Conservation (phyloP, 768 basidiomycete genomes). For the Agaricus sinodeliciosus region DNA sequence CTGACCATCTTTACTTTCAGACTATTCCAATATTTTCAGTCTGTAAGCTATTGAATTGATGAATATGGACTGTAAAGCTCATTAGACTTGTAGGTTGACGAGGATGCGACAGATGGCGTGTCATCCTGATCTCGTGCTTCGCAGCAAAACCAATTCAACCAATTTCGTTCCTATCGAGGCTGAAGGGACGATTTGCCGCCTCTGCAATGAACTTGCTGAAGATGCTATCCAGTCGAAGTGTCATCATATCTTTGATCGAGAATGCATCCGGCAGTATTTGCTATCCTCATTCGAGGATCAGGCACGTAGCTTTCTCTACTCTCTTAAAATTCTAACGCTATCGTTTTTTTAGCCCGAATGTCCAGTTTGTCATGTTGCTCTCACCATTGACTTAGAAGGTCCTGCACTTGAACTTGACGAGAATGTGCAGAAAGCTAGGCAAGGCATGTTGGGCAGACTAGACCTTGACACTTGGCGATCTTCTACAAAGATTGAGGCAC, state of each 20-base stretch:
- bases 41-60: conserved; percentile 37
- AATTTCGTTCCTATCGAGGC: conserved; percentile 51
- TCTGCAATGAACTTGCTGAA: conserved; percentile 97
- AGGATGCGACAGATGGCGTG: conserved; percentile 96
- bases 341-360: conserved; percentile 63
- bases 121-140: conserved; percentile 89
- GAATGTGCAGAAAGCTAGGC: conserved; percentile 44
- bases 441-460: conserved; percentile 90
- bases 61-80: not conserved
- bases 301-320: conserved; percentile 30
- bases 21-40: conserved; percentile 88
- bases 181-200: conserved; percentile 82
- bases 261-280: conserved; percentile 93
- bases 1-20: conserved; percentile 25
- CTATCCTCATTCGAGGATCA: conserved; percentile 61
- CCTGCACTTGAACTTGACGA: conserved; percentile 84
- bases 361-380: conserved; percentile 86
- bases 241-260: conserved; percentile 90
- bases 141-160: conserved; percentile 72
- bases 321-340: not conserved
- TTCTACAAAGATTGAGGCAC: conserved; percentile 95
- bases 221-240: conserved; percentile 95
- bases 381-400: conserved; percentile 95
- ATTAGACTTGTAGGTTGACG: conserved; percentile 56
- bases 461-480: conserved; percentile 89